Conservation (phyloP, 768 basidiomycete species). For the Termitomyces sp. region DNA sequence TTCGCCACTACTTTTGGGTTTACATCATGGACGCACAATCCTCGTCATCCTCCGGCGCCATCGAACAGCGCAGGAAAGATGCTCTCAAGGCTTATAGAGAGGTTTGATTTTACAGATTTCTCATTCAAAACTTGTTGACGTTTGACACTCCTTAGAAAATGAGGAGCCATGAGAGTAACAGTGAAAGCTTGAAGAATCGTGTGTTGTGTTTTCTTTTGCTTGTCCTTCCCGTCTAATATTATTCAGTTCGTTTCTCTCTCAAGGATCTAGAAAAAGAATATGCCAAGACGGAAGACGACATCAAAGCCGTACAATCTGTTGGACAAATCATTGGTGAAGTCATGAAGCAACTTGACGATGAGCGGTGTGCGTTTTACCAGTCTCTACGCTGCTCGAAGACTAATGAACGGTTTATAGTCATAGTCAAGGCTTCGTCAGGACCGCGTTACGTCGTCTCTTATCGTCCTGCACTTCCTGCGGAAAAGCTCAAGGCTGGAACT, state of each 20-base stretch:
- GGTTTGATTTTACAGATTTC: slow-evolving; percentile 29
- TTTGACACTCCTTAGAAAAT: slow-evolving; percentile 69
- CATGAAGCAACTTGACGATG: slow-evolving; percentile 97
- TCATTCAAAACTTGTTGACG: slow-evolving; percentile 4
- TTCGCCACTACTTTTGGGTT: slow-evolving; percentile 3
- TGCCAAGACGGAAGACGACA: slow-evolving; percentile 96
- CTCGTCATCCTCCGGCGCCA: slow-evolving; percentile 52
- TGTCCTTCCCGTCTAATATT: neutral
- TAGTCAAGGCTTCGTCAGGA: slow-evolving; percentile 97
- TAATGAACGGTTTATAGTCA: slow-evolving; percentile 48
- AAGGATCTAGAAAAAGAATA: slow-evolving; percentile 87
- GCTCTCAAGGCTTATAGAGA: slow-evolving; percentile 76
- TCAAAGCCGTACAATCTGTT: slow-evolving; percentile 97
- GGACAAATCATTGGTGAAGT: slow-evolving; percentile 99
- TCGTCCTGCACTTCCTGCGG: slow-evolving; percentile 85
- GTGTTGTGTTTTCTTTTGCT: slow-evolving; percentile 24
- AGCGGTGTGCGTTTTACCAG: slow-evolving; percentile 68
- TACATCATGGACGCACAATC: slow-evolving; percentile 37
- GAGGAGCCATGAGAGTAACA: slow-evolving; percentile 82
- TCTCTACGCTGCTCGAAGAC: neutral
- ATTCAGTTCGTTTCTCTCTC: slow-evolving; percentile 81
- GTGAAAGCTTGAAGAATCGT: slow-evolving; percentile 89
- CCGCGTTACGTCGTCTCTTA: slow-evolving; percentile 98
- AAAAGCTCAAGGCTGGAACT: slow-evolving; percentile 88
- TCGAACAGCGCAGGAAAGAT: slow-evolving; percentile 70